A percentile compares a stretch with the other conserved stretches of the same genome.
Conservation (phyloP, 768 basidiomycete genomes). For the Rickenella mellea region DNA sequence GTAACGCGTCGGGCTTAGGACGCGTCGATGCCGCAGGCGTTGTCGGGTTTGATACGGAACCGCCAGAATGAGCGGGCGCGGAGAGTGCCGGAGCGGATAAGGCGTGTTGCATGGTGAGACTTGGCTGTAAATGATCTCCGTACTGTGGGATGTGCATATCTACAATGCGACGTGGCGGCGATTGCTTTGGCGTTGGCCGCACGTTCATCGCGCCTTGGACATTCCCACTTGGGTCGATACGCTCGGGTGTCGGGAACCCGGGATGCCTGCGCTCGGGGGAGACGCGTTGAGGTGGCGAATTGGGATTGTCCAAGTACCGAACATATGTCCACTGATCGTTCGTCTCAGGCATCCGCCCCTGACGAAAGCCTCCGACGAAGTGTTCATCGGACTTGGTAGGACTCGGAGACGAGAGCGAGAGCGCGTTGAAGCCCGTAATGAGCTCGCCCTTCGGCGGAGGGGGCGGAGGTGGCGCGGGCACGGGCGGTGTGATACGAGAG, state of each 20-base stretch:
- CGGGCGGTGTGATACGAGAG: no score
- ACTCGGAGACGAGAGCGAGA: slow-evolving; percentile 19
- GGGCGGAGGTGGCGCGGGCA: no score
- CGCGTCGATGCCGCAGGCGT: neutral
- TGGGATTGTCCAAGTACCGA: slow-evolving; percentile 7
- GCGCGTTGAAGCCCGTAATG: slow-evolving; percentile 22
- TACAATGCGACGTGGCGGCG: slow-evolving; percentile 15
- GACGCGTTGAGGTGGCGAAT: slow-evolving; percentile 1
- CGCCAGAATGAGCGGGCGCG: slow-evolving; percentile 25
- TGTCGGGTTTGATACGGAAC: neutral
- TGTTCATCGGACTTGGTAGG: slow-evolving; percentile 4
- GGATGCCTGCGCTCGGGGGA: slow-evolving; percentile 1
- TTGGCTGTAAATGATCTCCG: no score
- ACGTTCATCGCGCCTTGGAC: no score
- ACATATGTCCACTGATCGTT: slow-evolving; percentile 5
- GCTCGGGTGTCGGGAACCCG: no score
- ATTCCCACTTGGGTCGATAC: no score
- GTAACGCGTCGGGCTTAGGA: slow-evolving; percentile 4
- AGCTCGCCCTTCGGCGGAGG: slow-evolving; percentile 17
- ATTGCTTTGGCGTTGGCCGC: slow-evolving; percentile 24
- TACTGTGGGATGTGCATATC: slow-evolving; percentile 1
- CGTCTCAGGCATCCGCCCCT: slow-evolving; percentile 4
- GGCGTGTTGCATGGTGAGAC: slow-evolving; percentile 28
- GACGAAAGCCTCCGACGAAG: slow-evolving; percentile 45
- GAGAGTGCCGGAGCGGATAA: slow-evolving; percentile 10